phyloP scores from a whole-genome alignment of 345 rosid species.

The Arabidopsis arenosa region DNA sequence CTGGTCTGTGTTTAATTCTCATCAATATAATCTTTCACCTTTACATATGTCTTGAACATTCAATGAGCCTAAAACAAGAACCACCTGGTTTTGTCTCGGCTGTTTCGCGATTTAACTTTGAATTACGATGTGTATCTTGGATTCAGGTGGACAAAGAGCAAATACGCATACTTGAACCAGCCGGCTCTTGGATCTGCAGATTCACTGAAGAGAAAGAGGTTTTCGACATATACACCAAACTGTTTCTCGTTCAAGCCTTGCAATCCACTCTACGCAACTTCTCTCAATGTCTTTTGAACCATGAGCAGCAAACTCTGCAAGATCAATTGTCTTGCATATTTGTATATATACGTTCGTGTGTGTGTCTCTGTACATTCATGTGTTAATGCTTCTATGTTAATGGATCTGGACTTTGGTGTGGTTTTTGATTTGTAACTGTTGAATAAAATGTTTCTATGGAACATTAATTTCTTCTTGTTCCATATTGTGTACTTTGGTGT shows the following conservation, averaged over 20 bases:
- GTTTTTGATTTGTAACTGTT: slow-evolving; percentile 28
- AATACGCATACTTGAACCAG: slow-evolving; percentile 88
- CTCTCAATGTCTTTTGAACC: slow-evolving; percentile 62
- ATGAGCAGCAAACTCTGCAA: slow-evolving; percentile 27
- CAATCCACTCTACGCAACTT: slow-evolving; percentile 58
- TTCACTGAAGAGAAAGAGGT: slow-evolving; percentile 50
- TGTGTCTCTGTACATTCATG: slow-evolving; percentile 30
- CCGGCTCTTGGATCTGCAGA: slow-evolving; percentile 66
- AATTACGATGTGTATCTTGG: neutral
- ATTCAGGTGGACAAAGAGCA: slow-evolving; percentile 96
- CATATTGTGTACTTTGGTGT: slow-evolving; percentile 14
- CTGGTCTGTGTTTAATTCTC: slow-evolving; percentile 57
- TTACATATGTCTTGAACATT: neutral
- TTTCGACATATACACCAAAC: slow-evolving; percentile 60
- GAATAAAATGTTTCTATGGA: slow-evolving; percentile 35
- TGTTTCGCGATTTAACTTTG: slow-evolving; percentile 13
- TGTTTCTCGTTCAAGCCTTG: slow-evolving; percentile 67
- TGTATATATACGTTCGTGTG: slow-evolving; percentile 5
- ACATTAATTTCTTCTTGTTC: slow-evolving; percentile 24
- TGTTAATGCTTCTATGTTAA: slow-evolving; percentile 15
- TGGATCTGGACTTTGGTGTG: slow-evolving; percentile 35
- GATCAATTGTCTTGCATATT: slow-evolving; percentile 17
- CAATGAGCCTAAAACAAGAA: slow-evolving; percentile 16
- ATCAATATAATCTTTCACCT: neutral
- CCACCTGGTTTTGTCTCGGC: neutral